phyloP scores from a whole-genome alignment of 2,329 filamentous ascomycete genomes.

The Aspergillus fijiensis region DNA sequence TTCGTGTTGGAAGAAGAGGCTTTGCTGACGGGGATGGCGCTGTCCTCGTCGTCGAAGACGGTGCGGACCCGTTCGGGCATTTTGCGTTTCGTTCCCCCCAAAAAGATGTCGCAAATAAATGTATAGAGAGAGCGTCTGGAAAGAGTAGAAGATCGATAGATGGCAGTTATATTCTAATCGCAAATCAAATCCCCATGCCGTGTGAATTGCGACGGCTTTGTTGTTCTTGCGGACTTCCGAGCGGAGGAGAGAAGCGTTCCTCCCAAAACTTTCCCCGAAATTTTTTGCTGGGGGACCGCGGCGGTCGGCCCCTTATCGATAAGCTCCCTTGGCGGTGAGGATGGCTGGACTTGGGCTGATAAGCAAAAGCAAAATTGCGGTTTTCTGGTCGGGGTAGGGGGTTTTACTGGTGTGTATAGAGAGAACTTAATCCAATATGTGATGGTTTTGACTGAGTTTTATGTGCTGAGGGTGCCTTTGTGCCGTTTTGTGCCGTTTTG shows the following conservation, averaged over 20 bases:
- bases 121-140: too few species aligned
- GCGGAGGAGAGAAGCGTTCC: background rate
- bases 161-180: background rate
- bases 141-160: background rate
- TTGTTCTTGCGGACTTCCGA: conserved; percentile 7
- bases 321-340: conserved; percentile 21
- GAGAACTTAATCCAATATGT: too few species aligned
- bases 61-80: conserved; percentile 47
- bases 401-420: too few species aligned
- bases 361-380: too few species aligned
- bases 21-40: conserved; percentile 19
- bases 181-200: background rate
- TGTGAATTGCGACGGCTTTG: background rate
- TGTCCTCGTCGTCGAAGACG: conserved; percentile 38
- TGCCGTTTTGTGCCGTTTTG: too few species aligned
- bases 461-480: too few species aligned
- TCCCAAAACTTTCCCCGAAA: conserved; percentile 18
- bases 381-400: too few species aligned
- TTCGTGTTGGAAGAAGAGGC: conserved; percentile 7
- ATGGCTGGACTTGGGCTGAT: too few species aligned
- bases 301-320: conserved; percentile 28
- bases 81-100: background rate
- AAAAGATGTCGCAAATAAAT: too few species aligned
- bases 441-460: too few species aligned
- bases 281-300: conserved; percentile 15